Evolutionary conservation across 768 basidiomycete genomes (phyloP).

Genomic region (Tulasnella sp.): DNA sequence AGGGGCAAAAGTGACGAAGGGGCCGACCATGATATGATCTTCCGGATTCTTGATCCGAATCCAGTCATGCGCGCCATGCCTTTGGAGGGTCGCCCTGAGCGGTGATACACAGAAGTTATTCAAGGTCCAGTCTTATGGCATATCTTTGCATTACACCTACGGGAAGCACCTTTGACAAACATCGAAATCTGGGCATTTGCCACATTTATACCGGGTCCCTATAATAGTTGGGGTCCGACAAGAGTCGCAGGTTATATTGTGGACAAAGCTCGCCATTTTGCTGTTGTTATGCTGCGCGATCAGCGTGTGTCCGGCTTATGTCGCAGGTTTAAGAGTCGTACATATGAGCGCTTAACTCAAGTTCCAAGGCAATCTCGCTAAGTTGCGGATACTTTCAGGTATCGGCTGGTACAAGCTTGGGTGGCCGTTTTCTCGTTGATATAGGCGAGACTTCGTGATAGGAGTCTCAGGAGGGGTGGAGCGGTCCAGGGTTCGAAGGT

Average conservation of each 20-base stretch:
- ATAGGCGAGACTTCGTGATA: neutral
- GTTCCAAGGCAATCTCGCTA: neutral
- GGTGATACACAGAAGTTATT: neutral
- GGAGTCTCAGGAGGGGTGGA: neutral
- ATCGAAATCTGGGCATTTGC: constrained; percentile 12
- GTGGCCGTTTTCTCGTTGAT: too few relatives aligned
- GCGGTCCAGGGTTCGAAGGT: neutral
- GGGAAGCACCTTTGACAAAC: constrained; percentile 3
- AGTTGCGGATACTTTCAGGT: too few relatives aligned
- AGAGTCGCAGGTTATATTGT: neutral
- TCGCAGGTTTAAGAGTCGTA: neutral
- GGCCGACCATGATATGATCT: constrained; percentile 43
- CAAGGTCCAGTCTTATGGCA: neutral
- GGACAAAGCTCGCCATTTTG: neutral
- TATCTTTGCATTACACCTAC: neutral
- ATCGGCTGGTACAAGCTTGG: too few relatives aligned
- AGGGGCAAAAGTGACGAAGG: neutral
- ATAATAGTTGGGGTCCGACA: neutral
- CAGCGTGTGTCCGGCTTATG: neutral
- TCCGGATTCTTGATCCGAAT: constrained; percentile 51
- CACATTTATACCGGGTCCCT: constrained; percentile 10
- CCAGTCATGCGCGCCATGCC: constrained; percentile 72
- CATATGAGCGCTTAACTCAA: neutral
- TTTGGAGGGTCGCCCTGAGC: neutral
- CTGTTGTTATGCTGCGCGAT: neutral